Evolutionary conservation across 257 asterid species (phyloP).

Genomic region (Solanum sparsipilum): DNA sequence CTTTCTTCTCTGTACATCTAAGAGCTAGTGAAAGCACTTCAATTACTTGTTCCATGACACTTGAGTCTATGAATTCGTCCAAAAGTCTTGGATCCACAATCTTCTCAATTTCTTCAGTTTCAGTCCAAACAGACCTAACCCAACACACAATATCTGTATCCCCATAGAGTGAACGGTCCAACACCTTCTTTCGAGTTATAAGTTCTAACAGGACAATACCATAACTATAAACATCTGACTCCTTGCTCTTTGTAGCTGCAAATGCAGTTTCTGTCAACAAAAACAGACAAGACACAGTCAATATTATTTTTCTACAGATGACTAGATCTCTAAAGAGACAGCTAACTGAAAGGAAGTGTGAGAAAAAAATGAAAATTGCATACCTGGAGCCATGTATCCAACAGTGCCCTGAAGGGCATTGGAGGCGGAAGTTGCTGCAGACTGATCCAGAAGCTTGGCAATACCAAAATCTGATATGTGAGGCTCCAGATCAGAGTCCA

Average conservation of each 20-base stretch:
- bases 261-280: constrained; percentile 51
- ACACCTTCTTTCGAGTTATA: constrained; percentile 43
- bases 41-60: constrained; percentile 35
- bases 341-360: background rate
- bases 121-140: constrained; percentile 35
- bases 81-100: constrained; percentile 40
- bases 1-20: constrained; percentile 55
- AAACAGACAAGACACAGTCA: background rate
- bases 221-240: constrained; percentile 69
- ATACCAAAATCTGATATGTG: constrained; percentile 84
- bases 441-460: constrained; percentile 67
- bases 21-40: constrained; percentile 40
- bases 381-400: constrained; percentile 91
- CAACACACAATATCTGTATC: constrained; percentile 41
- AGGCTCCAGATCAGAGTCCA: constrained; percentile 71
- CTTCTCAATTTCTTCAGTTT: constrained; percentile 24
- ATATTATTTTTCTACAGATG: background rate
- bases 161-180: constrained; percentile 36
- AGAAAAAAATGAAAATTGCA: background rate
- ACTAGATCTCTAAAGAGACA: background rate
- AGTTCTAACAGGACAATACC: constrained; percentile 73
- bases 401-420: constrained; percentile 48
- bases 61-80: constrained; percentile 50
- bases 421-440: constrained; percentile 30
- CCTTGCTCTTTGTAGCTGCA: constrained; percentile 39